Conservation (phyloP, 805 yeast species). For the Lachancea lanzarotensis region DNA sequence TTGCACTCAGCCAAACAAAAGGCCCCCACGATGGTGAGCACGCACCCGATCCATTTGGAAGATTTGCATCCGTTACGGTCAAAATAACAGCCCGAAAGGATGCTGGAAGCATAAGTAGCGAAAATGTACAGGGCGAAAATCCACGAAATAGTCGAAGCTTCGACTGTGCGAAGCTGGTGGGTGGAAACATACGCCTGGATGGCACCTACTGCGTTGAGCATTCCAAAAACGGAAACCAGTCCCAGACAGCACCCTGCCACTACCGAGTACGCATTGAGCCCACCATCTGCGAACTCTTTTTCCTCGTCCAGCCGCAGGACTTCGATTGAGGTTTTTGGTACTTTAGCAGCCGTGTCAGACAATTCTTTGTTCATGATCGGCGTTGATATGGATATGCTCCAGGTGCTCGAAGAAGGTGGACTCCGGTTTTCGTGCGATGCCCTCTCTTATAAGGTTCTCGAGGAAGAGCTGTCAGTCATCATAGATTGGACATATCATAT, state of each 20-base stretch:
- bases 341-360: no score
- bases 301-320: conserved; percentile 4
- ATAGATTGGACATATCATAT: no score
- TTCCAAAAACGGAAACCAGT: conserved; percentile 46
- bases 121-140: conserved; percentile 38
- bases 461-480: no score
- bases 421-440: no score
- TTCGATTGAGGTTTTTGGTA: not conserved
- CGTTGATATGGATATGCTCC: no score
- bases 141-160: conserved; percentile 49
- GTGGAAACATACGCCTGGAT: conserved; percentile 50
- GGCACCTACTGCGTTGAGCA: conserved; percentile 54
- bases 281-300: conserved; percentile 46
- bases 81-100: conserved; percentile 41
- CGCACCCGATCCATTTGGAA: conserved; percentile 35
- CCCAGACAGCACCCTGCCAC: conserved; percentile 54
- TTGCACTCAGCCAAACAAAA: conserved; percentile 41
- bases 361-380: not conserved
- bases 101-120: conserved; percentile 28
- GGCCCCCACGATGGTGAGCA: conserved; percentile 35
- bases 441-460: no score
- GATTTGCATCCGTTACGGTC: conserved; percentile 40
- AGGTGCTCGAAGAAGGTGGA: no score
- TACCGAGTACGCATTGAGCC: conserved; percentile 44
- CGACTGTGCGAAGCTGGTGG: conserved; percentile 42